phyloP scores from a whole-genome alignment of 768 basidiomycete species.

The Suillus alpinus region DNA sequence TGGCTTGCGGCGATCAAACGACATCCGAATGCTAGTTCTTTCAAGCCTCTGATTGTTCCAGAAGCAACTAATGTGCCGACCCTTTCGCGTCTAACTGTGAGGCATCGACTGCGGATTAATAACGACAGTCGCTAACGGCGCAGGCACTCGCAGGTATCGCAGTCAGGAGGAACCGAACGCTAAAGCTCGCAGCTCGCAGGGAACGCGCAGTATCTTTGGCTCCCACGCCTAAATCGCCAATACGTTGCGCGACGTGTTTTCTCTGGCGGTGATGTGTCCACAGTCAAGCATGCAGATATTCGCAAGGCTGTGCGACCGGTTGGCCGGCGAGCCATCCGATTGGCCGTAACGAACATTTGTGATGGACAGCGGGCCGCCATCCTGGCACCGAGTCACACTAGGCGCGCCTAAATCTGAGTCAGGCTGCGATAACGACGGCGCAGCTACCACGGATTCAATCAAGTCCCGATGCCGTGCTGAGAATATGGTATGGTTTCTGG shows the following conservation, averaged over 20 bases:
- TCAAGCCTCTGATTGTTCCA: background rate
- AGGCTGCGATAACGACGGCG: slow-evolving; percentile 1
- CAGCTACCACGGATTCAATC: background rate
- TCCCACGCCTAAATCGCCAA: background rate
- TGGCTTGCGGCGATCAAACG: background rate
- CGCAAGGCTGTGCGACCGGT: background rate
- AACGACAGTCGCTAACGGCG: no score
- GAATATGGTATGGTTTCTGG: background rate
- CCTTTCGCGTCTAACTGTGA: background rate
- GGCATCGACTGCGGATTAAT: background rate
- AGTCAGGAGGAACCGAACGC: background rate
- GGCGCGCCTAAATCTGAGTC: background rate
- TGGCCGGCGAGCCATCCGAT: background rate
- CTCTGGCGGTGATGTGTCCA: background rate
- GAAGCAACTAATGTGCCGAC: background rate
- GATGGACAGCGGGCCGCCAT: background rate
- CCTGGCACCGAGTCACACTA: background rate
- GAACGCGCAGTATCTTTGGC: background rate
- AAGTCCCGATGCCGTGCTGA: background rate
- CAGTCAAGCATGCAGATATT: background rate
- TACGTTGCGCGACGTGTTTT: background rate
- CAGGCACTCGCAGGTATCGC: background rate
- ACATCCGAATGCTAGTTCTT: background rate
- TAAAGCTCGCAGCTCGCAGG: no score
- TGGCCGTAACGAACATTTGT: background rate